Conservation (phyloP, 179 eudicot genomes). For the Carnegiea gigantea region DNA sequence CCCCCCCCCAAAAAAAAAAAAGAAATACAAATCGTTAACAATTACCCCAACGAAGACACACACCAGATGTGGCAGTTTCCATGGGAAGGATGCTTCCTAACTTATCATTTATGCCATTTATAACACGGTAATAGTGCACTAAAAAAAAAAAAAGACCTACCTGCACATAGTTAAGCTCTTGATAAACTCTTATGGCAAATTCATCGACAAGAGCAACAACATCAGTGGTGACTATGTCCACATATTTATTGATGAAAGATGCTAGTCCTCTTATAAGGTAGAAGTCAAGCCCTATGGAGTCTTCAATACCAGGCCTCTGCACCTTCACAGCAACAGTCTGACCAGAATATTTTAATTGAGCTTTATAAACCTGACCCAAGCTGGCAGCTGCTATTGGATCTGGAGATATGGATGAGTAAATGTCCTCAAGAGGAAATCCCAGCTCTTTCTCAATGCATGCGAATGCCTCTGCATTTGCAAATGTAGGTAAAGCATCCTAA, state of each 20-base stretch:
- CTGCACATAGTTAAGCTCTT: slow-evolving; percentile 99
- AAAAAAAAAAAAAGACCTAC: slow-evolving; percentile 34
- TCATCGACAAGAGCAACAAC: slow-evolving; percentile 97
- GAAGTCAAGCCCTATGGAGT: slow-evolving; percentile 93
- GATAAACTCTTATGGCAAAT: slow-evolving; percentile 96
- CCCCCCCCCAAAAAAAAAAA: too few relatives aligned
- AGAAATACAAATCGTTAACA: not conserved
- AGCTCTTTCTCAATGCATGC: slow-evolving; percentile 89
- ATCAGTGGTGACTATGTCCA: slow-evolving; percentile 80
- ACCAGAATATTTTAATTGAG: slow-evolving; percentile 80
- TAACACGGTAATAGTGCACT: not conserved
- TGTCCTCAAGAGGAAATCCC: slow-evolving; percentile 75
- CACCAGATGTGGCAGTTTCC: not conserved
- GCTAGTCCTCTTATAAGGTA: slow-evolving; percentile 92
- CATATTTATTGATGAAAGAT: slow-evolving; percentile 76
- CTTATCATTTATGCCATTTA: not conserved
- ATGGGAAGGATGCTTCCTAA: not conserved
- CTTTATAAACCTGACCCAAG: slow-evolving; percentile 99
- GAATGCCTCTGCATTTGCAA: slow-evolving; percentile 91
- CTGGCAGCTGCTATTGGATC: slow-evolving; percentile 98
- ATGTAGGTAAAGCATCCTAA: slow-evolving; percentile 98
- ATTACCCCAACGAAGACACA: not conserved
- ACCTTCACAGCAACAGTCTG: slow-evolving; percentile 98
- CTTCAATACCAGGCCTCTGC: slow-evolving; percentile 99
- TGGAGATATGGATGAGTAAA: slow-evolving; percentile 82